Percentiles rank a stretch among this genome's conserved stretches.
These are phyloP conservation scores for Viola pubescens DNA, from an alignment of 441 rosid genomes.

Conservation along the genomic window DNA sequence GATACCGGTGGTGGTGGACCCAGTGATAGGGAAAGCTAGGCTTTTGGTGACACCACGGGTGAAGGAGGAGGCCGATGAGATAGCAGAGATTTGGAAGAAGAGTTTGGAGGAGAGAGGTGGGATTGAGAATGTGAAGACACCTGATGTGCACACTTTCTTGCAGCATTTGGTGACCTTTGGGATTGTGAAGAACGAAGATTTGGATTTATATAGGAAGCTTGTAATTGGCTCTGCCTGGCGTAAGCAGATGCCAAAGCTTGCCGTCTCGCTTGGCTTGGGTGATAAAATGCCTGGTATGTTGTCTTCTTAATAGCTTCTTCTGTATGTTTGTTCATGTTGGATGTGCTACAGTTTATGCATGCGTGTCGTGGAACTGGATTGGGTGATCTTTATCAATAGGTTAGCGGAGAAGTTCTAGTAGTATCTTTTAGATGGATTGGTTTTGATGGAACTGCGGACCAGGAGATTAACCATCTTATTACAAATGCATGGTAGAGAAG, in stretches of 20 bases:
- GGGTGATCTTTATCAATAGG: too few relatives aligned
- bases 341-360: background rate
- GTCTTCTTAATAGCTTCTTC: background rate
- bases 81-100: conserved; percentile 89
- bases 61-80: conserved; percentile 60
- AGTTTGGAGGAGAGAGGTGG: conserved; percentile 88
- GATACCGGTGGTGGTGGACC: conserved; percentile 83
- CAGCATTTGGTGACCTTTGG: conserved; percentile 94
- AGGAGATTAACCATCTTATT: too few relatives aligned
- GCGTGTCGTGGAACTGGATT: background rate
- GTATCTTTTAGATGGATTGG: too few relatives aligned
- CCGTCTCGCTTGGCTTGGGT: conserved; percentile 84
- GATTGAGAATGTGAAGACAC: conserved; percentile 86
- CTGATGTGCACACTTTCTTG: conserved; percentile 94
- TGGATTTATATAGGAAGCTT: conserved; percentile 73
- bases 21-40: conserved; percentile 72
- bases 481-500: too few relatives aligned
- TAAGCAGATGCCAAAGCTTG: conserved; percentile 97
- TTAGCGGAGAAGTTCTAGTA: too few relatives aligned
- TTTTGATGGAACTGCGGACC: too few relatives aligned
- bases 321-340: background rate
- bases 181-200: conserved; percentile 75
- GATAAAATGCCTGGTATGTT: conserved; percentile 86
- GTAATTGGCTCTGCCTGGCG: conserved; percentile 93
- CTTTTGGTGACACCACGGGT: conserved; percentile 67